Evolutionary conservation across 129 eudicot species (phyloP).

Genomic region (Helianthus tuberosus): DNA sequence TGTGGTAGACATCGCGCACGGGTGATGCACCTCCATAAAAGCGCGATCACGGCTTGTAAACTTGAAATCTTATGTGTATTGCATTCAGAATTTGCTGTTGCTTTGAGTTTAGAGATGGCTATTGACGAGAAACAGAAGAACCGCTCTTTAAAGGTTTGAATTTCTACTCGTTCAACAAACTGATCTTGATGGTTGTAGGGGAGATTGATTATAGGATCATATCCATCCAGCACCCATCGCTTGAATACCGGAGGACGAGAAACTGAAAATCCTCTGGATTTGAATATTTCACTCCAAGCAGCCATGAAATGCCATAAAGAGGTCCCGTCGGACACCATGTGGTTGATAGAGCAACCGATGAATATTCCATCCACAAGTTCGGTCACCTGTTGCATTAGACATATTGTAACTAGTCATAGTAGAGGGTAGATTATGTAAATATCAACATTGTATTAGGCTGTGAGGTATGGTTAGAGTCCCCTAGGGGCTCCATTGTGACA

Average conservation of each 20-base stretch:
- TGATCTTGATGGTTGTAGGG: constrained; percentile 7
- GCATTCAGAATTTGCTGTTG: constrained; percentile 35
- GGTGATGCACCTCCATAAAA: constrained; percentile 45
- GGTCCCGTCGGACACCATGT: neutral
- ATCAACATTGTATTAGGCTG: too few species aligned
- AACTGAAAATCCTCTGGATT: neutral
- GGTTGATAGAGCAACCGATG: neutral
- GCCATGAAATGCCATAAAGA: constrained; percentile 1
- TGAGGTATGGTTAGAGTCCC: too few species aligned
- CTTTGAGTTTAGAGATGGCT: constrained; percentile 9
- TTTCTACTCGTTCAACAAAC: neutral
- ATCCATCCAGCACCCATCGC: neutral
- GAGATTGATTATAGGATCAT: neutral
- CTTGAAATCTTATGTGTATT: constrained; percentile 31
- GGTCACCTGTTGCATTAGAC: too few species aligned
- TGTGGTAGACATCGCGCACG: constrained; percentile 13
- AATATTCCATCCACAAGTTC: neutral
- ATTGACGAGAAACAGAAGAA: constrained; percentile 32
- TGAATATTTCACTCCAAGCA: neutral
- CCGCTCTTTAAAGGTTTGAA: constrained; percentile 15
- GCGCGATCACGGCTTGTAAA: constrained; percentile 46
- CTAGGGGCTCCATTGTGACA: too few species aligned
- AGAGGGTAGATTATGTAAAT: too few species aligned
- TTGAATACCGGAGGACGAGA: neutral
- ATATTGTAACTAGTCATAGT: too few species aligned